phyloP scores from a whole-genome alignment of 495 filamentous ascomycete genomes.

The Daldinia decipiens region DNA sequence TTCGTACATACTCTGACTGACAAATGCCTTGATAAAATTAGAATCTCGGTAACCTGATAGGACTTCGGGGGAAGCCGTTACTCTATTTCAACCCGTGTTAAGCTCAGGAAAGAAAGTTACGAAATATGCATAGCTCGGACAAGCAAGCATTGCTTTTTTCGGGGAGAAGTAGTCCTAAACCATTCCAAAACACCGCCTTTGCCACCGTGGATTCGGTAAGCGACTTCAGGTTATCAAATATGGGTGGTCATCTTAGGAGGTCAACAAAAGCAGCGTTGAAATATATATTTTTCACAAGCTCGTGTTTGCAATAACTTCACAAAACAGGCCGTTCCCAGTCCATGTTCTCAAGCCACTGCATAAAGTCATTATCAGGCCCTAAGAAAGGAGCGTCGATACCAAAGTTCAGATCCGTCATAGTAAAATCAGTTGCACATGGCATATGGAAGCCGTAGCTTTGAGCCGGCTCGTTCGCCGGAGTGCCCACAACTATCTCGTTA shows the following conservation, averaged over 20 bases:
- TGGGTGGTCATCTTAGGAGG: no score
- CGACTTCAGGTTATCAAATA: no score
- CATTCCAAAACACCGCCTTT: neutral
- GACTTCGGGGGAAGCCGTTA: no score
- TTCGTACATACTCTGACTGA: no score
- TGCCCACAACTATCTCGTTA: conserved; percentile 13
- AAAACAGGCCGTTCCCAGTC: conserved; percentile 46
- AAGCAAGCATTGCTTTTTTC: neutral
- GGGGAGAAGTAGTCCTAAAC: neutral
- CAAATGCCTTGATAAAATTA: no score
- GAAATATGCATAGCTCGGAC: conserved; percentile 17
- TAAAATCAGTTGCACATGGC: conserved; percentile 36
- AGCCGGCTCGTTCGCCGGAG: conserved; percentile 16
- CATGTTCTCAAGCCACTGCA: conserved; percentile 50
- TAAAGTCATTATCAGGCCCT: conserved; percentile 48
- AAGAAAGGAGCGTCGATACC: conserved; percentile 45
- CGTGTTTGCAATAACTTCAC: neutral
- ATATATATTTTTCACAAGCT: neutral
- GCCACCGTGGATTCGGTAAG: neutral
- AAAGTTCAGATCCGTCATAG: conserved; percentile 41
- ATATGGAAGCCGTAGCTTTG: conserved; percentile 22
- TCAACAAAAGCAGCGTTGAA: neutral
- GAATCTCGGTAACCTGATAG: no score
- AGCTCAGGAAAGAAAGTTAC: conserved; percentile 8
- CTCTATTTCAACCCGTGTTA: no score